Conservation (phyloP, 192 early-diverging fungal species). For the Coemansia umbellata region DNA sequence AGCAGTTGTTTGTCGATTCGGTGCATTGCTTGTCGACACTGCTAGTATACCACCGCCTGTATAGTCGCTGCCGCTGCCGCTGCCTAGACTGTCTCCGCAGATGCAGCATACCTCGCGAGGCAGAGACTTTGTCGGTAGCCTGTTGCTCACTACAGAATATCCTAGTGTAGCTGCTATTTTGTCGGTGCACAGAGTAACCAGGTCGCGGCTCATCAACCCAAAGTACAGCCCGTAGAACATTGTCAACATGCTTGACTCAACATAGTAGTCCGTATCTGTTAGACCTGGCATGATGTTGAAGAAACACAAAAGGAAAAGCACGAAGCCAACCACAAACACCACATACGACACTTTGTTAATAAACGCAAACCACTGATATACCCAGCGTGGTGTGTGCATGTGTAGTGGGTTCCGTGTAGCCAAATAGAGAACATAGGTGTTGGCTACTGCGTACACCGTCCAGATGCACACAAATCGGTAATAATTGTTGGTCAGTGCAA, state of each 20-base stretch:
- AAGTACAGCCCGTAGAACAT: constrained; percentile 51
- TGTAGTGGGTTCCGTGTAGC: constrained; percentile 38
- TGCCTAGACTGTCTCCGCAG: constrained; percentile 31
- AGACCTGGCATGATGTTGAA: constrained; percentile 39
- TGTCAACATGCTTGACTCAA: constrained; percentile 21
- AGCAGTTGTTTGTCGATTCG: not conserved
- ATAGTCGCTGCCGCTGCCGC: not conserved
- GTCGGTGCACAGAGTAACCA: constrained; percentile 47
- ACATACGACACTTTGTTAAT: constrained; percentile 45
- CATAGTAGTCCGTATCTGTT: constrained; percentile 31
- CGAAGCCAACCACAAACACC: constrained; percentile 24
- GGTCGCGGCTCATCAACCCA: constrained; percentile 47
- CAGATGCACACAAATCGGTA: constrained; percentile 36
- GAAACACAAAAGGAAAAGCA: constrained; percentile 31
- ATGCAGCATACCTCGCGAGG: constrained; percentile 37
- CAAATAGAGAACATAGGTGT: constrained; percentile 30
- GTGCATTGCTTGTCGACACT: not conserved
- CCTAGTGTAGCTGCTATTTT: constrained; percentile 47
- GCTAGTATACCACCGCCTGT: not conserved
- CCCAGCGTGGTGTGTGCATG: constrained; percentile 33
- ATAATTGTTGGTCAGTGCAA: constrained; percentile 33
- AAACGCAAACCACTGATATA: constrained; percentile 50
- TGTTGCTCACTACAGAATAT: constrained; percentile 12
- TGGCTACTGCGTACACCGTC: constrained; percentile 28
- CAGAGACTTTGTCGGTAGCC: constrained; percentile 33